Conservation (phyloP, 768 basidiomycete species). For the Hydnomerulius pinastri region DNA sequence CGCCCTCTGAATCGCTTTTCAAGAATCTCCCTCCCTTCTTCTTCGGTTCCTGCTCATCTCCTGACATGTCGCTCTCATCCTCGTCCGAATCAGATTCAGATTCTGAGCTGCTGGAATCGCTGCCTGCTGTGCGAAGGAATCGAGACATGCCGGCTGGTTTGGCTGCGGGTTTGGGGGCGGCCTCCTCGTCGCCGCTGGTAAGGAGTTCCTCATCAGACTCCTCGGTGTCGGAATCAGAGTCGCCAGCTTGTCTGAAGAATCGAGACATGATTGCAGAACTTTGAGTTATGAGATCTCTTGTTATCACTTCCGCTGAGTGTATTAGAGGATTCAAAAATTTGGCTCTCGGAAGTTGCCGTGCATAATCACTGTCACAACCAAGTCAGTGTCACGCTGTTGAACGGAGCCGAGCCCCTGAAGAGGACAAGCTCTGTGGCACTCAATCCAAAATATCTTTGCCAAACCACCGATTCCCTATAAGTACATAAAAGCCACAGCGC, state of each 20-base stretch:
- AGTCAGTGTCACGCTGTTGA: too few species aligned
- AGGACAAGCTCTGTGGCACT: too few species aligned
- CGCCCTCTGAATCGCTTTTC: constrained; percentile 48
- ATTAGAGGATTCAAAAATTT: background rate
- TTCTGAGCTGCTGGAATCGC: constrained; percentile 56
- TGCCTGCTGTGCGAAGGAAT: constrained; percentile 69
- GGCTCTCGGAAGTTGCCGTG: constrained; percentile 1
- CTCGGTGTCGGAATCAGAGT: constrained; percentile 75
- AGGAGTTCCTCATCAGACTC: constrained; percentile 76
- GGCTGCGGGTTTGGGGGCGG: constrained; percentile 36
- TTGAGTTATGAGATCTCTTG: constrained; percentile 15
- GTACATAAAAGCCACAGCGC: too few species aligned
- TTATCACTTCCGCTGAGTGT: constrained; percentile 15
- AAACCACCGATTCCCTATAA: too few species aligned
- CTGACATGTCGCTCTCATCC: constrained; percentile 48
- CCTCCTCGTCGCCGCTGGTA: constrained; percentile 71
- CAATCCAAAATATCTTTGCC: too few species aligned
- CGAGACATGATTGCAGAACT: constrained; percentile 62
- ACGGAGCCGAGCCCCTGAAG: too few species aligned
- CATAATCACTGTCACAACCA: too few species aligned
- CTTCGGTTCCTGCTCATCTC: constrained; percentile 40
- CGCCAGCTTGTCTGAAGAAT: constrained; percentile 85
- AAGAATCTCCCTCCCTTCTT: constrained; percentile 45
- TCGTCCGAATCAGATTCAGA: constrained; percentile 56
- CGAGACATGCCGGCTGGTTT: constrained; percentile 60